Evolutionary conservation across 495 filamentous ascomycete genomes (phyloP).

Genomic region (Articulospora tetracladia): DNA sequence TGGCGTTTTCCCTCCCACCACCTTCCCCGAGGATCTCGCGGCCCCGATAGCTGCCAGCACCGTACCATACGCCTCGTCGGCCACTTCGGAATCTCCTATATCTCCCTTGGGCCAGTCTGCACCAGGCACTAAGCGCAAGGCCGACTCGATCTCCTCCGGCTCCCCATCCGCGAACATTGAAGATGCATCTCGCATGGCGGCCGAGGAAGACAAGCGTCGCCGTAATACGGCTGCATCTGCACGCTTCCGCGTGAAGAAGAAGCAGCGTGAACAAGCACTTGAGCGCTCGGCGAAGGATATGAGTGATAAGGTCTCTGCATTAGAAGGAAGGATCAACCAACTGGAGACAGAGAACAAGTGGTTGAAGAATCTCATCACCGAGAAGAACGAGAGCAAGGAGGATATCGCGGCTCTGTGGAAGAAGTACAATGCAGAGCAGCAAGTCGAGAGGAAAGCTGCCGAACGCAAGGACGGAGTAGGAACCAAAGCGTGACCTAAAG

Average conservation of each 20-base stretch:
- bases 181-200: conserved; percentile 69
- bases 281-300: conserved; percentile 90
- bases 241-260: conserved; percentile 98
- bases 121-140: conserved; percentile 47
- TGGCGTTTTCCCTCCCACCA: conserved; percentile 29
- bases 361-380: conserved; percentile 89
- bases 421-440: conserved; percentile 24
- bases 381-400: conserved; percentile 71
- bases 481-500: conserved; percentile 1
- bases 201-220: conserved; percentile 95
- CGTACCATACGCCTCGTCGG: conserved; percentile 31
- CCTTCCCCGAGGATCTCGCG: conserved; percentile 29
- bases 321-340: conserved; percentile 80
- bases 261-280: conserved; percentile 92
- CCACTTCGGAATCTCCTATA: conserved; percentile 39
- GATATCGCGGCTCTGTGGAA: conserved; percentile 33
- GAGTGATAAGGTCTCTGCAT: conserved; percentile 69
- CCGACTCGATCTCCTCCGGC: conserved; percentile 30
- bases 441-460: conserved; percentile 15
- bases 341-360: conserved; percentile 96
- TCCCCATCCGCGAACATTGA: conserved; percentile 38
- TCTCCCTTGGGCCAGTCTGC: conserved; percentile 14
- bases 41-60: conserved; percentile 45
- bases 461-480: conserved; percentile 25
- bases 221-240: conserved; percentile 94